Evolutionary conservation across 495 filamentous ascomycete species (phyloP), one percentile per base, ranked within the genome.

Genomic region (Tetracladium setigerum): DNA sequence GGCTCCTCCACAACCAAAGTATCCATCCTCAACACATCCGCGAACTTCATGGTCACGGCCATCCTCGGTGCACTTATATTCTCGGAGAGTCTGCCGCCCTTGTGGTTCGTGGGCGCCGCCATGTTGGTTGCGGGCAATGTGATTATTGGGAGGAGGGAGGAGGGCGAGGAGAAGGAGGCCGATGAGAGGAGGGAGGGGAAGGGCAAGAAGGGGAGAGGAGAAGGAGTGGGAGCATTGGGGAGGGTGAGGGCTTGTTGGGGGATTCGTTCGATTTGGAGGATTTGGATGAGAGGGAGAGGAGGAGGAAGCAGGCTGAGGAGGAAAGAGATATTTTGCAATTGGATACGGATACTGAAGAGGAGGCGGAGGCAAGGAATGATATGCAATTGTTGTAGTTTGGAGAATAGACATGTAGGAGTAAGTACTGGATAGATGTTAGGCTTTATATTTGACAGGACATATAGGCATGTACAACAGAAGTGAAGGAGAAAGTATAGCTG

Each of bases 21-120:
- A 36, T 86, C 82, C 30, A 85, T 98, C 62, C 83, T 95, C 50
- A 98, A 98, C 60, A 95, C 91, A 4, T 84, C 85, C 18, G 71
- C 86, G 11, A 98, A 98, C 69, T 98, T 98, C 69, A 68, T 96
- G 55, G 62, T 92, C 44, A 95, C 91, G 1, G 92, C 92, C 9
- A 40, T 97, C n/a, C 65, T 95, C 18, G 89, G 92, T 0, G 76
- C 78, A 58, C 44, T 80, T 39, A 74, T 94, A 5, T 94, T 94
- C 62, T 58, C 70, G 15, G 87, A 94, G 67, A 58, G 64, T 5
- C 68, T 94, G 37, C 80, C 82, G 8, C 81, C 81, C 31, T 65
- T 92, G 38, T 97, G 91, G 91, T 96, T 87, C 84, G 57, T 86
- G 5, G 91, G 91, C 8, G 91, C 91, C 0, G 76, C 72, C 44